phyloP scores from a whole-genome alignment of 2,329 filamentous ascomycete species.

The Venturia aucupariae region DNA sequence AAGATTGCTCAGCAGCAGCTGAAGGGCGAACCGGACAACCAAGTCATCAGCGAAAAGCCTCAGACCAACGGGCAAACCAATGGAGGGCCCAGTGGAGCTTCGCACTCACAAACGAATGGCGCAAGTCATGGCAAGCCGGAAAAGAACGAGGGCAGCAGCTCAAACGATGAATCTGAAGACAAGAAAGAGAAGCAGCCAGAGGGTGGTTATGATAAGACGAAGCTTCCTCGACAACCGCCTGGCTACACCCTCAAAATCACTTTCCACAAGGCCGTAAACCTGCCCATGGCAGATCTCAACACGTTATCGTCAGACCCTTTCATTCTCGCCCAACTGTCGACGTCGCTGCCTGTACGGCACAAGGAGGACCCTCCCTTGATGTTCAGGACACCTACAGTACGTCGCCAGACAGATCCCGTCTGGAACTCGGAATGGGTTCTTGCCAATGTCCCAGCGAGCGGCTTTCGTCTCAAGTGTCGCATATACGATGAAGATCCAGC shows the following conservation, averaged over 20 bases:
- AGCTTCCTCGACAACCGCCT: conserved; percentile 61
- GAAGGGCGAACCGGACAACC: not conserved
- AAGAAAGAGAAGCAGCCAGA: conserved; percentile 40
- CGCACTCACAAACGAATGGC: not conserved
- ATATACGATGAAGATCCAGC: conserved; percentile 85
- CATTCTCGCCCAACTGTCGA: conserved; percentile 64
- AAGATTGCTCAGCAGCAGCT: not conserved
- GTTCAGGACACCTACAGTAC: conserved; percentile 67
- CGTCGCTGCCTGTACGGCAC: conserved; percentile 62
- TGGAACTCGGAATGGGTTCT: conserved; percentile 87
- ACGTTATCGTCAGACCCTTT: conserved; percentile 77
- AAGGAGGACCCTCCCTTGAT: conserved; percentile 73
- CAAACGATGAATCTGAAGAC: not conserved
- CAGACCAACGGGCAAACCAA: not conserved
- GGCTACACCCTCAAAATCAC: conserved; percentile 81
- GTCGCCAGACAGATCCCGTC: conserved; percentile 60
- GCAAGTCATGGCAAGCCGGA: not conserved
- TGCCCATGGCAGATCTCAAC: conserved; percentile 73
- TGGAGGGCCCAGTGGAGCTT: not conserved
- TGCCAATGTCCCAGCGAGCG: conserved; percentile 70
- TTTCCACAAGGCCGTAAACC: conserved; percentile 70
- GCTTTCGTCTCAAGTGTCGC: conserved; percentile 76
- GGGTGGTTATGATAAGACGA: conserved; percentile 73
- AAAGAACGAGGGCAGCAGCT: not conserved
- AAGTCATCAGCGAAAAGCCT: not conserved